These are phyloP conservation scores for Phytophthora capsici DNA, from an alignment of 352 stramenopile species.

Conservation along the genomic window DNA sequence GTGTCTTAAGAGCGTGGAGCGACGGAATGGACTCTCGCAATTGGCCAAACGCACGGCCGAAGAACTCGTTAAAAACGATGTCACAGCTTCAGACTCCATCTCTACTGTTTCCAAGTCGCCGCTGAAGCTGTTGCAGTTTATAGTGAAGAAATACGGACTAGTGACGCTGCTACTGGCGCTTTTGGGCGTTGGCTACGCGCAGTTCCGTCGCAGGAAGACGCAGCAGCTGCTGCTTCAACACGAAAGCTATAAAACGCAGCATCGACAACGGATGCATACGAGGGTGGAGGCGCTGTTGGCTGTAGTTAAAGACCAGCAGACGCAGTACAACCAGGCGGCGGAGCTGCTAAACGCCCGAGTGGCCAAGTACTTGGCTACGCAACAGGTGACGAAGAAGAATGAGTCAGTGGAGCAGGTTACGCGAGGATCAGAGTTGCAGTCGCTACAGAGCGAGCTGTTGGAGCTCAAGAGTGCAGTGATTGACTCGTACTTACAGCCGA, in stretches of 20 bases:
- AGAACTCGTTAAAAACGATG: not conserved
- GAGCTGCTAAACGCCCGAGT: constrained; percentile 33
- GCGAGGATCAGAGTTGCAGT: constrained; percentile 38
- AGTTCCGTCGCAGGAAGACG: constrained; percentile 29
- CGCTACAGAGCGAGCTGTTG: constrained; percentile 43
- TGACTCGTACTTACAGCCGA: constrained; percentile 34
- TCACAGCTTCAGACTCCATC: not conserved
- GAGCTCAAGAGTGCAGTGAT: constrained; percentile 46
- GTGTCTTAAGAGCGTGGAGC: constrained; percentile 64
- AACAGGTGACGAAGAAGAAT: constrained; percentile 12
- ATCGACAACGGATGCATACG: constrained; percentile 16
- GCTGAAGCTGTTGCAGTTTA: constrained; percentile 23
- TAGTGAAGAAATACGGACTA: constrained; percentile 46
- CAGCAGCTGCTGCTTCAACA: constrained; percentile 41
- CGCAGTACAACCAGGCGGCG: constrained; percentile 48
- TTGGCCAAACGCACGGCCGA: constrained; percentile 24
- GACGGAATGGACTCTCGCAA: constrained; percentile 60
- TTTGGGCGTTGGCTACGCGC: constrained; percentile 42
- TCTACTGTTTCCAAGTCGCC: constrained; percentile 17
- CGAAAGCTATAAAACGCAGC: constrained; percentile 26
- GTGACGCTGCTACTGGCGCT: constrained; percentile 39
- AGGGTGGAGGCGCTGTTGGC: constrained; percentile 40
- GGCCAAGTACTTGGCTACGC: constrained; percentile 29
- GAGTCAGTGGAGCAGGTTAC: constrained; percentile 2
- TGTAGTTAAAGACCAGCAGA: constrained; percentile 50